Evolutionary conservation across 352 stramenopile genomes (phyloP).

Genomic region (Pythium diclinum): DNA sequence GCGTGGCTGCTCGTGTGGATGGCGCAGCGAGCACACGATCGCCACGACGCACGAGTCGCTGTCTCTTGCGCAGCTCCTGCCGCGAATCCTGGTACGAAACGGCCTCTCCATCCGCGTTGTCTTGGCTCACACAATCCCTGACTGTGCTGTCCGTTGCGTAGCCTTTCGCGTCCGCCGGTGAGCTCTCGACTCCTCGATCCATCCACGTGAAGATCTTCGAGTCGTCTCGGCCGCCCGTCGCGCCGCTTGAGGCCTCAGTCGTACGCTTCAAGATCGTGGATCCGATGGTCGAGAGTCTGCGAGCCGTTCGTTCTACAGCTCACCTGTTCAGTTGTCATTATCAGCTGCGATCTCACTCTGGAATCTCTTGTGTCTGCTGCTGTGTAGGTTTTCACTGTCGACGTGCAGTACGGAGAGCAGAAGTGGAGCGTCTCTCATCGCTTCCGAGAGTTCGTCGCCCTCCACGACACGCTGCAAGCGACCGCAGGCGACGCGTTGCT

Average conservation of each 20-base stretch:
- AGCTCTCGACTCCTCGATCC: constrained; percentile 1
- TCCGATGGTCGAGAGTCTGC: constrained; percentile 41
- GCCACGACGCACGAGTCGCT: constrained; percentile 10
- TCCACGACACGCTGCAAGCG: constrained; percentile 27
- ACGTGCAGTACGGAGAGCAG: constrained; percentile 36
- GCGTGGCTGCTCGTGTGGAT: constrained; percentile 21
- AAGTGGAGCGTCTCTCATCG: constrained; percentile 44
- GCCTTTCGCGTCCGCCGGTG: neutral
- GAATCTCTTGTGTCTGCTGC: neutral
- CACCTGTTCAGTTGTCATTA: no score
- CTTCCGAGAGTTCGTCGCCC: constrained; percentile 44
- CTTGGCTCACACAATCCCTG: neutral
- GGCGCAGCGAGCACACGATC: constrained; percentile 22
- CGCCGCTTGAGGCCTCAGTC: constrained; percentile 30
- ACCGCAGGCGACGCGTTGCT: constrained; percentile 1
- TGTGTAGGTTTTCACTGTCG: constrained; percentile 43
- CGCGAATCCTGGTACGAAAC: constrained; percentile 15
- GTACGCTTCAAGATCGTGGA: constrained; percentile 35
- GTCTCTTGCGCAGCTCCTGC: constrained; percentile 17
- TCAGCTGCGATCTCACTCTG: no score
- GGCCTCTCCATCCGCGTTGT: neutral
- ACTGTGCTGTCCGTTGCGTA: neutral
- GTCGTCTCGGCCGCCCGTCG: constrained; percentile 24
- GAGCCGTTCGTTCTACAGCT: constrained; percentile 26
- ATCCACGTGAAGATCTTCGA: constrained; percentile 30